Conservation (phyloP, 371 early-diverging fungal species). For the Dichotomocladium elegans region DNA sequence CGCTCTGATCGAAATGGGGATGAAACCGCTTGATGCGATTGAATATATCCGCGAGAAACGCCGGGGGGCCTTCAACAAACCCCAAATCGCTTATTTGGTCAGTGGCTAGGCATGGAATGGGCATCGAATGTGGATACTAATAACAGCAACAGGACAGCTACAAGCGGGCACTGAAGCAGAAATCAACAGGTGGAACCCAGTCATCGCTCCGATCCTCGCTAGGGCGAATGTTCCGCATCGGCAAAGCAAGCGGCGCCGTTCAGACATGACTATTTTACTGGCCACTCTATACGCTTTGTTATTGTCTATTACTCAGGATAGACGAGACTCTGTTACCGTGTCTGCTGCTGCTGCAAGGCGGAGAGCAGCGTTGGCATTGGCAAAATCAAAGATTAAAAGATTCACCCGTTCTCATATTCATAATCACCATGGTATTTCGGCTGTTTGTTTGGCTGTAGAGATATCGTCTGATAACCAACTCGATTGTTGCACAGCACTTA, state of each 20-base stretch:
- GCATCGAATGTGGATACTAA: background rate
- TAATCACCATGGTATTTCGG: too few species aligned
- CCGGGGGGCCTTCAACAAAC: conserved; percentile 80
- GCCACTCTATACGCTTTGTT: too few species aligned
- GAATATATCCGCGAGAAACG: conserved; percentile 71
- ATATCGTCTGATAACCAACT: too few species aligned
- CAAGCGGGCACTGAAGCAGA: conserved; percentile 15
- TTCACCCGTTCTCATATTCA: too few species aligned
- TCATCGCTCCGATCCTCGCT: conserved; percentile 14
- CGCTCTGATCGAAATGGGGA: conserved; percentile 79
- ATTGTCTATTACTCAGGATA: too few species aligned
- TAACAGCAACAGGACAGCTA: conserved; percentile 15
- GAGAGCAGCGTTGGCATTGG: too few species aligned
- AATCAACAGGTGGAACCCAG: conserved; percentile 7
- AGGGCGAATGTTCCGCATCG: conserved; percentile 26
- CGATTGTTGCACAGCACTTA: too few species aligned
- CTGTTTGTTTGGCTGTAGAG: too few species aligned
- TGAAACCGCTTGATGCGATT: conserved; percentile 76
- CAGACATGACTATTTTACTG: background rate
- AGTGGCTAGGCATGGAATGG: conserved; percentile 11
- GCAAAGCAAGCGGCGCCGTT: background rate
- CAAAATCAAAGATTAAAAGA: too few species aligned
- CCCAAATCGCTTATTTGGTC: conserved; percentile 74
- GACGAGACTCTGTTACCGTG: too few species aligned
- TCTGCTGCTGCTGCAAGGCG: too few species aligned